Percentiles rank a stretch among this genome's conserved stretches.
Conservation (phyloP, 2,329 filamentous ascomycete genomes). For the Biscogniauxia mediterranea region DNA sequence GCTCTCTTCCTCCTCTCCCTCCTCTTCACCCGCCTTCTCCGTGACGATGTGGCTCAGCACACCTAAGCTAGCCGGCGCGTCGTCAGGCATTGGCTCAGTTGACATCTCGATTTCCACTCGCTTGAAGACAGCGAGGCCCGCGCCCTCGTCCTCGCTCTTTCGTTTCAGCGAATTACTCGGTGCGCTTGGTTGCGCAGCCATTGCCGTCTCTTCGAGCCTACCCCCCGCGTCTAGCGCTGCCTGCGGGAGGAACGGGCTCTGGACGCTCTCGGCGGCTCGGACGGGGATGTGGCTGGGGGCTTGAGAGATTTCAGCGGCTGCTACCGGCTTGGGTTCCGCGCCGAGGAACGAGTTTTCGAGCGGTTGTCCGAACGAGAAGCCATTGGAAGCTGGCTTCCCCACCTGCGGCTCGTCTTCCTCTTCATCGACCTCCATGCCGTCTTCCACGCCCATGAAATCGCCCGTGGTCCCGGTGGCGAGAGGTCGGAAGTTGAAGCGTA, state of each 20-base stretch:
- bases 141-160: conserved; percentile 40
- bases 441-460: conserved; percentile 36
- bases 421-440: conserved; percentile 34
- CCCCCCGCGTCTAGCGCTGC: conserved; percentile 22
- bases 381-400: conserved; percentile 19
- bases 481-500: conserved; percentile 59
- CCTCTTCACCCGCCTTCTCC: conserved; percentile 25
- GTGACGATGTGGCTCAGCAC: conserved; percentile 8
- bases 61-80: conserved; percentile 7
- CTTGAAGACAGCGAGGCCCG: conserved; percentile 38
- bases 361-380: conserved; percentile 24
- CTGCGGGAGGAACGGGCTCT: conserved; percentile 26
- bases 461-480: conserved; percentile 27
- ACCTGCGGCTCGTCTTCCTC: conserved; percentile 24
- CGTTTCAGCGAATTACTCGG: conserved; percentile 37
- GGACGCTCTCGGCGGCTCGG: conserved; percentile 11
- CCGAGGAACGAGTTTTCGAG: conserved; percentile 16
- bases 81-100: conserved; percentile 8
- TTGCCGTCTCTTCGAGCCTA: conserved; percentile 14
- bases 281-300: conserved; percentile 7
- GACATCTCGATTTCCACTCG: conserved; percentile 35
- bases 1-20: conserved; percentile 39
- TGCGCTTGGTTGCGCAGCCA: conserved; percentile 12
- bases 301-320: conserved; percentile 9
- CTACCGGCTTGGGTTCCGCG: conserved; percentile 7